These are phyloP conservation scores for Cryphonectria naterciae DNA, from an alignment of 2,329 filamentous ascomycete genomes.

Conservation along the genomic window DNA sequence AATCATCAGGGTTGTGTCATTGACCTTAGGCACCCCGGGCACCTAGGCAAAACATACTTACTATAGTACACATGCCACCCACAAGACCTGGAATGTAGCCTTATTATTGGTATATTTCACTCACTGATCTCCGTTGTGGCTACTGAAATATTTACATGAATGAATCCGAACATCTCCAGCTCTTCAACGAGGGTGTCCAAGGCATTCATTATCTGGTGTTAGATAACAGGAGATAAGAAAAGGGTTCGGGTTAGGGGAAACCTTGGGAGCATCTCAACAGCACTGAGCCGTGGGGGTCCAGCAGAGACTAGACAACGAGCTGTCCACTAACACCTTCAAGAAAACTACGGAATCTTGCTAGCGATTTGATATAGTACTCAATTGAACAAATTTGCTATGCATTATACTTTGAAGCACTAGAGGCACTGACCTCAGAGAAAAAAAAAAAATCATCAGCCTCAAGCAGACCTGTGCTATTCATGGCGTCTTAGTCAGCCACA, in stretches of 20 bases:
- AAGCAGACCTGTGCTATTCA: slow-evolving; percentile 1
- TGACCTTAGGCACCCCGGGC: slow-evolving; percentile 19
- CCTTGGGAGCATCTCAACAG: neutral
- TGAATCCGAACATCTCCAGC: neutral
- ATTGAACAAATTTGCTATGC: neutral
- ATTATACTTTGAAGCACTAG: neutral
- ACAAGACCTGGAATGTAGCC: neutral
- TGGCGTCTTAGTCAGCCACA: slow-evolving; percentile 24
- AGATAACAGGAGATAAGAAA: neutral
- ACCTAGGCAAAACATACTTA: slow-evolving; percentile 1
- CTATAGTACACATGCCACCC: neutral
- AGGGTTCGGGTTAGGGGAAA: slow-evolving; percentile 13
- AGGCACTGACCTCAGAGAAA: neutral
- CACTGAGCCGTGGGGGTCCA: neutral
- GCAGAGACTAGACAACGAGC: neutral
- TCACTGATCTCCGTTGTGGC: neutral
- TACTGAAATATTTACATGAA: neutral
- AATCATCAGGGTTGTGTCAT: slow-evolving; percentile 25
- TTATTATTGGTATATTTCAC: neutral
- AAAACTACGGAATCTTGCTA: too few species aligned
- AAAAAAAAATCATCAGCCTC: neutral
- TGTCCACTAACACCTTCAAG: neutral
- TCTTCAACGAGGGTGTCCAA: neutral
- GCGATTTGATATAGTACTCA: neutral
- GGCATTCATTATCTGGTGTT: neutral